phyloP scores from a whole-genome alignment of 192 early-diverging fungal genomes.

The Podila epigama region DNA sequence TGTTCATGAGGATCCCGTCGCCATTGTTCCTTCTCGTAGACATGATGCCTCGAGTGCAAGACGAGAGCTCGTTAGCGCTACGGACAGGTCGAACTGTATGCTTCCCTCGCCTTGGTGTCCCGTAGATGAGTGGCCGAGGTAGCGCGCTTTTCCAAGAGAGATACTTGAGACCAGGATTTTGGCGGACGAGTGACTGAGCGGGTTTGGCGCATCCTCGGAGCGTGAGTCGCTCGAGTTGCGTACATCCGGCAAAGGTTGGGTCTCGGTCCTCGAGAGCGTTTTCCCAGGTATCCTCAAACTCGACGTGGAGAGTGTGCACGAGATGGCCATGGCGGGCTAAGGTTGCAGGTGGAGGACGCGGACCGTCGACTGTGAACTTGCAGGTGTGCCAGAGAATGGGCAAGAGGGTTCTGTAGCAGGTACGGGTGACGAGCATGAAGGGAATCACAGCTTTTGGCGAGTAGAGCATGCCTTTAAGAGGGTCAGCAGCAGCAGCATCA shows the following conservation, averaged over 20 bases:
- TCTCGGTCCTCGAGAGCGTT: not conserved
- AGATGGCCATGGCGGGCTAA: not conserved
- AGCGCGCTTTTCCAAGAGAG: not conserved
- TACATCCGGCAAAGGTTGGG: not conserved
- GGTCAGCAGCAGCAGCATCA: too few relatives aligned
- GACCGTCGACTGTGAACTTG: not conserved
- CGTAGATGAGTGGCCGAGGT: not conserved
- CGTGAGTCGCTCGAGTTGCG: not conserved
- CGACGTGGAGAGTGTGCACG: not conserved
- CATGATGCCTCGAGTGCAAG: too few relatives aligned
- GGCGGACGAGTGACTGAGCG: not conserved
- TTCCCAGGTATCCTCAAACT: not conserved
- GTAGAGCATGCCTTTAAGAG: too few relatives aligned
- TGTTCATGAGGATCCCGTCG: too few relatives aligned
- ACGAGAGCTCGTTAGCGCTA: too few relatives aligned
- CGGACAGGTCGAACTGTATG: too few relatives aligned
- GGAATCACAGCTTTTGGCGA: not conserved
- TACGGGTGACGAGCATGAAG: not conserved
- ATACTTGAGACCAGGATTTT: not conserved
- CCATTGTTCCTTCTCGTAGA: too few relatives aligned
- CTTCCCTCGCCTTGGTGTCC: too few relatives aligned
- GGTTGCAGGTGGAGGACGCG: not conserved
- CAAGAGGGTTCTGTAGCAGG: not conserved
- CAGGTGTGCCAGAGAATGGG: not conserved
- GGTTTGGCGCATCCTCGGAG: not conserved